These are phyloP conservation scores for Ogataea ganodermae DNA, from an alignment of 805 yeast species.

Conservation along the genomic window DNA sequence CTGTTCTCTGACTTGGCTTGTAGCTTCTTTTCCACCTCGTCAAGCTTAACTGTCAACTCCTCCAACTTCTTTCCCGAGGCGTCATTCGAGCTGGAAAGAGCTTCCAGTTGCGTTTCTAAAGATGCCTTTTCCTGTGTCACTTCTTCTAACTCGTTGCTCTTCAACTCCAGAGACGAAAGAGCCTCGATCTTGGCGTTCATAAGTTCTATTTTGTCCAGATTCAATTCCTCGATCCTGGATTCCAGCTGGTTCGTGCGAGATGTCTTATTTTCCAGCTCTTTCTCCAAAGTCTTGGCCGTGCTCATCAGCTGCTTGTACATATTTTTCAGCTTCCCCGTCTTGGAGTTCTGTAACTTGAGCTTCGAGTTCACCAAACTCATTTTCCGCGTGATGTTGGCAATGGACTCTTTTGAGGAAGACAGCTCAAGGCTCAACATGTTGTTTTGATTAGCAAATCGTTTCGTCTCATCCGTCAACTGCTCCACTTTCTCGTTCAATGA, in stretches of 20 bases:
- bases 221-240: constrained; percentile 26
- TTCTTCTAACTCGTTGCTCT: constrained; percentile 25
- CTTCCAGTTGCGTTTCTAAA: constrained; percentile 10
- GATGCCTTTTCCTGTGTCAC: constrained; percentile 11
- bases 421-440: constrained; percentile 22
- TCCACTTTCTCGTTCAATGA: constrained; percentile 6
- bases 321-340: constrained; percentile 19
- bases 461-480: constrained; percentile 16
- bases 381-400: constrained; percentile 14
- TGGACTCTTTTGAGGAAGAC: constrained; percentile 18
- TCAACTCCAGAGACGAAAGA: constrained; percentile 21
- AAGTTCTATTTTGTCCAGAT: constrained; percentile 23
- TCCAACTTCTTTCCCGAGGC: constrained; percentile 13
- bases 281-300: constrained; percentile 24
- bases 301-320: constrained; percentile 23
- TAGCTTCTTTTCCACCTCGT: constrained; percentile 13
- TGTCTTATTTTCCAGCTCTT: constrained; percentile 14
- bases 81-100: constrained; percentile 2
- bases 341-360: constrained; percentile 18
- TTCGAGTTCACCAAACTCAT: constrained; percentile 14
- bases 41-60: constrained; percentile 20
- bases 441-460: constrained; percentile 17
- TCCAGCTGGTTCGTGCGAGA: constrained; percentile 14
- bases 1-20: constrained; percentile 12
- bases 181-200: constrained; percentile 27